Evolutionary conservation across 2,329 filamentous ascomycete genomes (phyloP), one percentile per base, ranked within the genome.

Genomic region (Penicillium sp.): DNA sequence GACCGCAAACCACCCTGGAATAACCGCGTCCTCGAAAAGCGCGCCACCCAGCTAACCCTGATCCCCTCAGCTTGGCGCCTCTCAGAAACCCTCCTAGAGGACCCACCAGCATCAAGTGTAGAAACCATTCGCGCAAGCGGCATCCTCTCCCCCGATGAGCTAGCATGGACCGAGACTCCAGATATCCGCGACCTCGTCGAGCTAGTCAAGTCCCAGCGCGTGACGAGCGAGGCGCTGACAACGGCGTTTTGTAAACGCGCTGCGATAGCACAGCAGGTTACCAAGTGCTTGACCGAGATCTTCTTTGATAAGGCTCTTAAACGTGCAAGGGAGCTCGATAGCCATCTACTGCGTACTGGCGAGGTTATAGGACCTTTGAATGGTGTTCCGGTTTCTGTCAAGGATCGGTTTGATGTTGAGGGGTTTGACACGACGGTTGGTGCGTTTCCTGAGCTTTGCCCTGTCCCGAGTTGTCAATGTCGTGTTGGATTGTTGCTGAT

Each of bases 331-430:
- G 64, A 72, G 3, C 72, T 82, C 1, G 85, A 88, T 64, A 73
- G 75, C n/a, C 71, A 84, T 57, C 62, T 84, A 1, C 71, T 73
- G n/a, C 64, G 65, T 33, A 80, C 79, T 1, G 78, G 81, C 10
- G 73, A 76, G 60, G 70, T 79, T 0, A 72, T 81, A 38, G 88
- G 88, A 0, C 87, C 87, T 2, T 78, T 91, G 1, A 88, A 91
- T 70, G 88, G 86, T 69, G 60, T 78, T 15, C 71, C 73, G 4
- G 72, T 80, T 45, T 84, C 86, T 0, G 79, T 91, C 46, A 91
- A 91, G 66, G 88, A 91, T 73, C 86, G 87, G 66, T 87, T 90
- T 76, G 82, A 89, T 57, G 58, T 69, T 9, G 54, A 67, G 48
- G 67, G 65, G 3, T 41, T 62, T 38, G 67, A 70, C 57, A 67